Evolutionary conservation across 139 green algal genomes (phyloP).

Genomic region (Picochlorum sp.): DNA sequence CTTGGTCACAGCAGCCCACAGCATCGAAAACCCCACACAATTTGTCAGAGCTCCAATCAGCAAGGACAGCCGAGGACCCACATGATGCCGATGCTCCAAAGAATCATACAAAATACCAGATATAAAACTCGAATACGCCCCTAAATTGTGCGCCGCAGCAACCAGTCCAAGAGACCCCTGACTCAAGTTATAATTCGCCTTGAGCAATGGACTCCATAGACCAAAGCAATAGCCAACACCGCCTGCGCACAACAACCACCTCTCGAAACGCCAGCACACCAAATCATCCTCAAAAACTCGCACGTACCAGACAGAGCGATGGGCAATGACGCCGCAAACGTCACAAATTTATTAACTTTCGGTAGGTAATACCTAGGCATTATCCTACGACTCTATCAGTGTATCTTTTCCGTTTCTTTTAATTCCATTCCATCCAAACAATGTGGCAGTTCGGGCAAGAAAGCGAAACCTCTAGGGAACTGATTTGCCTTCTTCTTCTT

Average conservation of each 20-base stretch:
- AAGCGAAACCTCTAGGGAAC: too few species aligned
- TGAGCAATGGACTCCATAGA: slow-evolving; percentile 18
- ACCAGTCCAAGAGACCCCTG: slow-evolving; percentile 20
- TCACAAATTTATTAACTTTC: slow-evolving; percentile 18
- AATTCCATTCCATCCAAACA: too few species aligned
- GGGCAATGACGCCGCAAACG: slow-evolving; percentile 13
- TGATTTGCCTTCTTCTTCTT: too few species aligned
- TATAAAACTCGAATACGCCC: slow-evolving; percentile 24
- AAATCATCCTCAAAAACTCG: neutral
- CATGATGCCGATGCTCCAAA: slow-evolving; percentile 20
- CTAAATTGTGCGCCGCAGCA: slow-evolving; percentile 12
- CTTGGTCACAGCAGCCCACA: slow-evolving; percentile 20
- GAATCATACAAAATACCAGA: slow-evolving; percentile 33
- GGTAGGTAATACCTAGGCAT: slow-evolving; percentile 12
- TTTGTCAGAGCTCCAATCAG: slow-evolving; percentile 24
- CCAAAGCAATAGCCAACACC: slow-evolving; percentile 23
- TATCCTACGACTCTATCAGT: neutral
- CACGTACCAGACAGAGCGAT: slow-evolving; percentile 13
- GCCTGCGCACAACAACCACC: neutral
- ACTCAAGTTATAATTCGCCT: slow-evolving; percentile 10
- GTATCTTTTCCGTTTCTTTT: too few species aligned
- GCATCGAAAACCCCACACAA: slow-evolving; percentile 27
- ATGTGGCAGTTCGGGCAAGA: too few species aligned
- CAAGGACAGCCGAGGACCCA: slow-evolving; percentile 22
- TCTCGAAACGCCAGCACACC: neutral